These are phyloP conservation scores for Bipolaris victoriae DNA, from an alignment of 2,329 filamentous ascomycete species.

Conservation along the genomic window DNA sequence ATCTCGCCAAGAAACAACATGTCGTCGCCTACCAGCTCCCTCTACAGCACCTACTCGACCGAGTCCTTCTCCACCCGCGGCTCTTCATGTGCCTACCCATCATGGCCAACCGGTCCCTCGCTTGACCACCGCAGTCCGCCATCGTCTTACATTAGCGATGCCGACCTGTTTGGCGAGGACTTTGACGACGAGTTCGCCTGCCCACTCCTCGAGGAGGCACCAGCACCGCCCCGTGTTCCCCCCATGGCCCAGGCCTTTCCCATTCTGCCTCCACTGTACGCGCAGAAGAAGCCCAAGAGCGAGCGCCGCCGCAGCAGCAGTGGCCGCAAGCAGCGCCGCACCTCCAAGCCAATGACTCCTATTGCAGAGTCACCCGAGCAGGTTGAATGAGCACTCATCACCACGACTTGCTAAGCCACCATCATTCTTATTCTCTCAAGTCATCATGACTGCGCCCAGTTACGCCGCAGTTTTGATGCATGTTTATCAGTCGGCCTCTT, in stretches of 20 bases:
- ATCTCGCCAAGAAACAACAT: slow-evolving; percentile 44
- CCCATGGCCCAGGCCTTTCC: slow-evolving; percentile 46
- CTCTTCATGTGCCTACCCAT: slow-evolving; percentile 50
- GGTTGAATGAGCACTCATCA: slow-evolving; percentile 40
- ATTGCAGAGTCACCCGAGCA: slow-evolving; percentile 51
- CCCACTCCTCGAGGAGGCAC: slow-evolving; percentile 48
- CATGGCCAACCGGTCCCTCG: slow-evolving; percentile 48
- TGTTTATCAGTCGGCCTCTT: slow-evolving; percentile 12
- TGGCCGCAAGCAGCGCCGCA: slow-evolving; percentile 47
- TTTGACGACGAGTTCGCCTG: slow-evolving; percentile 40
- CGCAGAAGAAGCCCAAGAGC: slow-evolving; percentile 50
- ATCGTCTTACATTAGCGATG: slow-evolving; percentile 52
- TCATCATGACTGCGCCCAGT: slow-evolving; percentile 6
- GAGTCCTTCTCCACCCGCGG: slow-evolving; percentile 38
- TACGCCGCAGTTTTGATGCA: slow-evolving; percentile 8
- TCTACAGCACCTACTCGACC: slow-evolving; percentile 46
- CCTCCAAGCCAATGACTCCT: slow-evolving; percentile 52
- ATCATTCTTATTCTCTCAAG: slow-evolving; percentile 13
- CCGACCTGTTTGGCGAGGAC: slow-evolving; percentile 50
- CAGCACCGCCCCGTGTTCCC: slow-evolving; percentile 48
- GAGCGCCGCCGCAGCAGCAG: slow-evolving; percentile 50
- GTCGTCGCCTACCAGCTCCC: slow-evolving; percentile 44
- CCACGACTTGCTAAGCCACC: background rate
- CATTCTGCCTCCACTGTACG: slow-evolving; percentile 49
- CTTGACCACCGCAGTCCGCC: slow-evolving; percentile 47